phyloP scores from a whole-genome alignment of 768 basidiomycete genomes.

The Auriscalpium orientale region DNA sequence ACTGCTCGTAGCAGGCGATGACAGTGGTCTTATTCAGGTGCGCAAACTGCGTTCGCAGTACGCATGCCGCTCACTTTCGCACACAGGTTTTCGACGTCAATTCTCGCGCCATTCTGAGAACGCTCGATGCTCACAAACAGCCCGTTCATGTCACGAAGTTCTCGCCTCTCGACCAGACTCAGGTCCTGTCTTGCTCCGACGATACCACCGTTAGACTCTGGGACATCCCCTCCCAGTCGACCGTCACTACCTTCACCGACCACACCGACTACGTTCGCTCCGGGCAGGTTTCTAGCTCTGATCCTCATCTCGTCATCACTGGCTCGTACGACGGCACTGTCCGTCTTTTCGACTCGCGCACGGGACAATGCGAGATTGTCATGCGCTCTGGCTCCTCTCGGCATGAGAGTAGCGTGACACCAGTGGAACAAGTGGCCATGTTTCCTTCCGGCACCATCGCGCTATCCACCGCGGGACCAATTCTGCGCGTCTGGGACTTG shows the following conservation, averaged over 20 bases:
- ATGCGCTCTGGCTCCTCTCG: slow-evolving; percentile 35
- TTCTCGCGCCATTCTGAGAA: slow-evolving; percentile 87
- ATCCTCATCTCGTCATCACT: slow-evolving; percentile 80
- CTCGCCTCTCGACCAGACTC: slow-evolving; percentile 71
- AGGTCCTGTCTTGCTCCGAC: slow-evolving; percentile 90
- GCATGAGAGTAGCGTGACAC: slow-evolving; percentile 32
- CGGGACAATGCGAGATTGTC: slow-evolving; percentile 76
- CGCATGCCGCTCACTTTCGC: background rate
- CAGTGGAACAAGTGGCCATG: slow-evolving; percentile 90
- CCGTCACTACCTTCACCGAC: slow-evolving; percentile 68
- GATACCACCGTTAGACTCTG: slow-evolving; percentile 91
- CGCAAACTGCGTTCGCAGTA: slow-evolving; percentile 4
- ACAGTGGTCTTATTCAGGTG: slow-evolving; percentile 81
- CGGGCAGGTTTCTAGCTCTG: slow-evolving; percentile 76
- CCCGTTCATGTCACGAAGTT: slow-evolving; percentile 95
- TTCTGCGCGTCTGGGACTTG: slow-evolving; percentile 92
- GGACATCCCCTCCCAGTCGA: slow-evolving; percentile 88
- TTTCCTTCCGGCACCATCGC: slow-evolving; percentile 86
- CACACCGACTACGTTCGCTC: slow-evolving; percentile 97
- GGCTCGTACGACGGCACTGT: slow-evolving; percentile 94
- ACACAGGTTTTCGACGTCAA: slow-evolving; percentile 80
- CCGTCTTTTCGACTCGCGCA: slow-evolving; percentile 79
- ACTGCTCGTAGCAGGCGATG: slow-evolving; percentile 90
- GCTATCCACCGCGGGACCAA: slow-evolving; percentile 84
- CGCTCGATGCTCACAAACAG: slow-evolving; percentile 89